Evolutionary conservation across 2,329 filamentous ascomycete genomes (phyloP).

Genomic region (Teratosphaeriaceae sp.): DNA sequence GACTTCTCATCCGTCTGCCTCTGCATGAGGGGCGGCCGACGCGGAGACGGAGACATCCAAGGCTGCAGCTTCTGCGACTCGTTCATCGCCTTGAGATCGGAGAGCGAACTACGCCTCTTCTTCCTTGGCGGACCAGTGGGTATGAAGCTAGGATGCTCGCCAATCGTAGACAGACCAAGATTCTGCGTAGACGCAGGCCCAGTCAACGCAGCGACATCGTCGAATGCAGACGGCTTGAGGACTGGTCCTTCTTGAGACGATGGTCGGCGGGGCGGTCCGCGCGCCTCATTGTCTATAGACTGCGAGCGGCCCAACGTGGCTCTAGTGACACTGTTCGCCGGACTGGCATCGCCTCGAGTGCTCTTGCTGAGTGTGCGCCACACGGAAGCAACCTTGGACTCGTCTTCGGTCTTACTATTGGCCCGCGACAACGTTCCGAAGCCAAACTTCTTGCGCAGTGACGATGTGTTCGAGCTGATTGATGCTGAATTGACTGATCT

Average conservation of each 20-base stretch:
- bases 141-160: conserved; percentile 39
- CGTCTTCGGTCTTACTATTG: conserved; percentile 65
- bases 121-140: conserved; percentile 50
- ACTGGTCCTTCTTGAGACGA: conserved; percentile 46
- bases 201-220: conserved; percentile 7
- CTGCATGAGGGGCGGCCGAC: conserved; percentile 16
- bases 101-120: conserved; percentile 86
- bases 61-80: conserved; percentile 22
- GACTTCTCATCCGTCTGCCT: conserved; percentile 21
- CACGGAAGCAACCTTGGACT: conserved; percentile 67
- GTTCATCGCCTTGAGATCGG: conserved; percentile 70
- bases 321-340: conserved; percentile 58
- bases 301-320: conserved; percentile 62
- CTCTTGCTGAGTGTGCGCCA: conserved; percentile 87
- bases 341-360: conserved; percentile 54
- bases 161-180: conserved; percentile 44
- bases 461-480: conserved; percentile 78
- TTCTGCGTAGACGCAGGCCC: conserved; percentile 16
- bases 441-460: conserved; percentile 75
- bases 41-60: conserved; percentile 16
- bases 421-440: conserved; percentile 67
- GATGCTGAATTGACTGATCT: conserved; percentile 64
- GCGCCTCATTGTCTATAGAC: conserved; percentile 65
- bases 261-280: conserved; percentile 43
- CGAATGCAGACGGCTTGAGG: conserved; percentile 8